Percentiles rank a stretch among this genome's conserved stretches.
Evolutionary conservation across 1,284 basidiomycete genomes (phyloP).

Genomic region (Coniferiporia sulphurascens): DNA sequence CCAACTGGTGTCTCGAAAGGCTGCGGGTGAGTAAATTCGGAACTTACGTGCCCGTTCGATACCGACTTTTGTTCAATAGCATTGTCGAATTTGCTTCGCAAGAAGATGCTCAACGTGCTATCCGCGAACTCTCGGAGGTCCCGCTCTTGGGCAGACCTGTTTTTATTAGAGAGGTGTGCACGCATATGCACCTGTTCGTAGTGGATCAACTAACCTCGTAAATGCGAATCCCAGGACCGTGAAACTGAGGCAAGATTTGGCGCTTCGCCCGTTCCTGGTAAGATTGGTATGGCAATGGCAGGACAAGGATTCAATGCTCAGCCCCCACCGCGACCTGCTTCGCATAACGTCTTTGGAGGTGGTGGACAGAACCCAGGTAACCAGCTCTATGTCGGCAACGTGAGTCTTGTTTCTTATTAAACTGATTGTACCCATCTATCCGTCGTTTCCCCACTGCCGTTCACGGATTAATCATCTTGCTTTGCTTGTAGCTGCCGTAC

Average conservation of each 20-base stretch:
- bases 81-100: slow-evolving; percentile 87
- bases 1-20: slow-evolving; percentile 97
- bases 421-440: neutral
- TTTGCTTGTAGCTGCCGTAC: slow-evolving; percentile 69
- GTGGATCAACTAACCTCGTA: neutral
- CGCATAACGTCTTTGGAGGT: slow-evolving; percentile 64
- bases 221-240: slow-evolving; percentile 65
- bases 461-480: neutral
- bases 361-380: slow-evolving; percentile 65
- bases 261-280: slow-evolving; percentile 86
- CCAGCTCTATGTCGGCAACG: slow-evolving; percentile 90
- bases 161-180: slow-evolving; percentile 88
- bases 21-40: slow-evolving; percentile 77
- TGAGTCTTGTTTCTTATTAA: slow-evolving; percentile 35
- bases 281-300: slow-evolving; percentile 88
- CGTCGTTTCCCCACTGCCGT: neutral
- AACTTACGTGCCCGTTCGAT: neutral
- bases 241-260: slow-evolving; percentile 95
- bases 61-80: slow-evolving; percentile 37
- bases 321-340: slow-evolving; percentile 69
- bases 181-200: neutral
- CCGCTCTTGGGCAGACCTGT: slow-evolving; percentile 87
- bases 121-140: slow-evolving; percentile 85
- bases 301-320: slow-evolving; percentile 70
- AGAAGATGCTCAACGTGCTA: slow-evolving; percentile 82